Percentiles rank a stretch among this genome's conserved stretches.
Evolutionary conservation across 495 filamentous ascomycete genomes (phyloP).

Genomic region (Bacidia gigantensis): DNA sequence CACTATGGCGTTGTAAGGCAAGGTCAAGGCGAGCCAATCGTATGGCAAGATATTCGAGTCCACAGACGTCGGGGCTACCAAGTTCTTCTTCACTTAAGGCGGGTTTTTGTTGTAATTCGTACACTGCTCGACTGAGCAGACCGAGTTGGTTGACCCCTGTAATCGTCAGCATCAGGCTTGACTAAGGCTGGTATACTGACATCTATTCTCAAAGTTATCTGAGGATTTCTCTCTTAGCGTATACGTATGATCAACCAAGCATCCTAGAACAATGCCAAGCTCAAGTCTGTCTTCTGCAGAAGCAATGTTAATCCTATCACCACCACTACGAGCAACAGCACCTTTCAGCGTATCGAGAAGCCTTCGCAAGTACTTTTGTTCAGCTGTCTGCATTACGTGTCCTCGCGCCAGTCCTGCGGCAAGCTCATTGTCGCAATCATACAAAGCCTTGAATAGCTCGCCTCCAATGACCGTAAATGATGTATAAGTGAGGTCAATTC

Average conservation of each 20-base stretch:
- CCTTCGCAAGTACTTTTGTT: neutral
- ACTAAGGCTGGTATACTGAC: neutral
- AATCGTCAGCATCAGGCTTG: neutral
- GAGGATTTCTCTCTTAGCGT: neutral
- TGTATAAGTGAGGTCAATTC: no score
- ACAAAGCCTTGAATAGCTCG: neutral
- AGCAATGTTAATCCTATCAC: neutral
- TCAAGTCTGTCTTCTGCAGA: neutral
- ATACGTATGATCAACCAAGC: neutral
- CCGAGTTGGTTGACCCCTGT: neutral
- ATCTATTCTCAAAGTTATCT: neutral
- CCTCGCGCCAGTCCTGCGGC: no score
- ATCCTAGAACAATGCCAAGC: neutral
- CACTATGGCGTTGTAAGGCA: neutral
- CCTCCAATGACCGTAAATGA: neutral
- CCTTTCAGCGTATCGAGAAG: neutral
- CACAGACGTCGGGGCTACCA: neutral
- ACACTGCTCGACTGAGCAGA: neutral
- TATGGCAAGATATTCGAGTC: constrained; percentile 5
- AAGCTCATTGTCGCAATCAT: neutral
- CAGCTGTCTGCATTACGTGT: no score
- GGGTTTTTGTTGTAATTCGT: neutral
- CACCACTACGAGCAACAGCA: neutral
- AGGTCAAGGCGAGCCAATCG: constrained; percentile 7
- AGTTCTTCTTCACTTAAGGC: neutral